These are phyloP conservation scores for Corinectria fuckeliana DNA, from an alignment of 2,329 filamentous ascomycete genomes.

Conservation along the genomic window DNA sequence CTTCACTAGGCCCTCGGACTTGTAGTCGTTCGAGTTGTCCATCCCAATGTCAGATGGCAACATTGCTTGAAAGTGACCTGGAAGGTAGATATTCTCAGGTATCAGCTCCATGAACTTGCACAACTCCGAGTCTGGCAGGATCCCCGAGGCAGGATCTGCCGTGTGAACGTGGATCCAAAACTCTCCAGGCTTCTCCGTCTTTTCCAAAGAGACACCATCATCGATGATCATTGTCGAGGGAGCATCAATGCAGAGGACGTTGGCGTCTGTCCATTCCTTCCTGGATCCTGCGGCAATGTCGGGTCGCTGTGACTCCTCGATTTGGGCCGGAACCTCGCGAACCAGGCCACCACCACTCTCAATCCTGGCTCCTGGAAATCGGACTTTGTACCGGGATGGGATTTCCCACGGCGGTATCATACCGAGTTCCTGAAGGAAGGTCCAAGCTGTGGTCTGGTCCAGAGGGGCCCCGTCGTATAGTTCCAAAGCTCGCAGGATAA, in stretches of 20 bases:
- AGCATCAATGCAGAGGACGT: constrained; percentile 77
- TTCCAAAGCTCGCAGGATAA: constrained; percentile 66
- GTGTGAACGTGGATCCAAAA: constrained; percentile 82
- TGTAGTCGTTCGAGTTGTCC: constrained; percentile 39
- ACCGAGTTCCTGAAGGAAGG: constrained; percentile 79
- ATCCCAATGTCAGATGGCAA: constrained; percentile 50
- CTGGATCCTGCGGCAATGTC: constrained; percentile 60
- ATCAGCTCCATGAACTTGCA: constrained; percentile 67
- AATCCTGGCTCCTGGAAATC: constrained; percentile 57
- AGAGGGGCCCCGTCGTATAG: constrained; percentile 60
- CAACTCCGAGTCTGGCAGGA: constrained; percentile 64
- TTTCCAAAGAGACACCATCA: constrained; percentile 77
- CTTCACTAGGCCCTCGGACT: constrained; percentile 50
- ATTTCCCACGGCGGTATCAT: constrained; percentile 75
- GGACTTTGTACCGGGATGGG: constrained; percentile 64
- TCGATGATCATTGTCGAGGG: constrained; percentile 74
- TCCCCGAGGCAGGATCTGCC: constrained; percentile 77
- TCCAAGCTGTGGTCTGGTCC: constrained; percentile 58
- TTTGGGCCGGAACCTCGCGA: constrained; percentile 41
- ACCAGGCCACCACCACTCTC: constrained; percentile 50
- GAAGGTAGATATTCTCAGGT: constrained; percentile 65
- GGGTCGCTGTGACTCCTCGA: constrained; percentile 44
- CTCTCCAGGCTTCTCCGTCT: constrained; percentile 56
- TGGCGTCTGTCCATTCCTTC: constrained; percentile 62
- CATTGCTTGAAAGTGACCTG: constrained; percentile 65